phyloP scores from a whole-genome alignment of 441 rosid species.

The Omphalea diandra region DNA sequence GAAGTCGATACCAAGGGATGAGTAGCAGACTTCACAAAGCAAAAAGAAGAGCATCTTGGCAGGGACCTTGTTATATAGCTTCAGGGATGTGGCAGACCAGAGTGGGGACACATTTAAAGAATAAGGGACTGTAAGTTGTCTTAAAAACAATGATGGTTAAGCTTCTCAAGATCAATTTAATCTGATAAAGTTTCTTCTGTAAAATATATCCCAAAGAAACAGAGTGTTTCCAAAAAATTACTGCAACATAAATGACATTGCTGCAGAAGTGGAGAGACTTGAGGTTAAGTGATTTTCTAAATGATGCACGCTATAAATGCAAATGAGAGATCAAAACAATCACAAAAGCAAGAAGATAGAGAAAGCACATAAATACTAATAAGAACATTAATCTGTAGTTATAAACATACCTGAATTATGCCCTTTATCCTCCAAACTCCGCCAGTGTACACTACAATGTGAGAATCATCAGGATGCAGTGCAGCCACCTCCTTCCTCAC shows the following conservation, averaged over 20 bases:
- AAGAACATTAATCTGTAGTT: too few relatives aligned
- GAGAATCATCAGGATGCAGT: constrained; percentile 67
- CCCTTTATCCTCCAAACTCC: constrained; percentile 76
- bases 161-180: background rate
- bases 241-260: background rate
- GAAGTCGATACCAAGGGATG: constrained; percentile 3
- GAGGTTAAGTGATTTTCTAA: background rate
- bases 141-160: background rate
- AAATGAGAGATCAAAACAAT: background rate
- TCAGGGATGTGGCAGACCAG: background rate
- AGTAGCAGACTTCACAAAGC: background rate
- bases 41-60: background rate
- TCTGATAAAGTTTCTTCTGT: background rate
- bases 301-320: background rate
- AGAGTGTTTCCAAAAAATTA: background rate
- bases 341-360: background rate
- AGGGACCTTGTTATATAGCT: background rate
- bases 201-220: background rate
- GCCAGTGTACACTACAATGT: constrained; percentile 43
- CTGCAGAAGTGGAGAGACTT: background rate
- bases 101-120: background rate
- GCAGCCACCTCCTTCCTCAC: constrained; percentile 68
- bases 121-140: background rate
- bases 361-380: background rate
- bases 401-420: constrained; percentile 70